These are phyloP conservation scores for Penicillium coprophilum DNA, from an alignment of 495 filamentous ascomycete genomes.

Conservation along the genomic window DNA sequence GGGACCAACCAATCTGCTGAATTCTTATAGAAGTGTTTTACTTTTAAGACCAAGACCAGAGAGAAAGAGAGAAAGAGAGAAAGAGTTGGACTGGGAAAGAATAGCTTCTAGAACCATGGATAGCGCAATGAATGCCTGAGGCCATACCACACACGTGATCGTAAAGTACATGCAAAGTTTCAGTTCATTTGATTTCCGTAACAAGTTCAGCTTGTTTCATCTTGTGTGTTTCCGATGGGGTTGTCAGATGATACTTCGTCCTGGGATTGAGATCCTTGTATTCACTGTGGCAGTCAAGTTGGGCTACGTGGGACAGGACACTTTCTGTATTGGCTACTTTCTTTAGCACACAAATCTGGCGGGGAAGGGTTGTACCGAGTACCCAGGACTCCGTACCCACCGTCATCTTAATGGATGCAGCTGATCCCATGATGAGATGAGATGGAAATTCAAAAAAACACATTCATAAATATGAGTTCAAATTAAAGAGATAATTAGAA, in stretches of 20 bases:
- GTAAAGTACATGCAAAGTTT: conserved; percentile 1
- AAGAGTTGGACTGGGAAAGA: too few relatives aligned
- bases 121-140: conserved; percentile 8
- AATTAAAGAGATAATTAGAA: neutral
- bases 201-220: conserved; percentile 3
- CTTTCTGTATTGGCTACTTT: conserved; percentile 1
- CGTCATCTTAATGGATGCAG: neutral
- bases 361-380: conserved; percentile 9
- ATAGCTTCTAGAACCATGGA: neutral
- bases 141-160: conserved; percentile 6
- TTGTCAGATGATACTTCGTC: conserved; percentile 7
- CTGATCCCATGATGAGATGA: conserved; percentile 6
- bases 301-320: conserved; percentile 9
- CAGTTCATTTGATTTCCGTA: neutral
- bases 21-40: too few relatives aligned
- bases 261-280: neutral
- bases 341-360: conserved; percentile 6
- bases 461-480: neutral
- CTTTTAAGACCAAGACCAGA: too few relatives aligned
- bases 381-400: conserved; percentile 11
- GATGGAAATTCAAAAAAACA: conserved; percentile 1
- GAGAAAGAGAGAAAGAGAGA: too few relatives aligned
- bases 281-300: neutral
- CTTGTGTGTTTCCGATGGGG: neutral
- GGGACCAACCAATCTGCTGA: too few relatives aligned